Evolutionary conservation across 2,329 filamentous ascomycete genomes (phyloP).

Genomic region (Talaromyces sp.): DNA sequence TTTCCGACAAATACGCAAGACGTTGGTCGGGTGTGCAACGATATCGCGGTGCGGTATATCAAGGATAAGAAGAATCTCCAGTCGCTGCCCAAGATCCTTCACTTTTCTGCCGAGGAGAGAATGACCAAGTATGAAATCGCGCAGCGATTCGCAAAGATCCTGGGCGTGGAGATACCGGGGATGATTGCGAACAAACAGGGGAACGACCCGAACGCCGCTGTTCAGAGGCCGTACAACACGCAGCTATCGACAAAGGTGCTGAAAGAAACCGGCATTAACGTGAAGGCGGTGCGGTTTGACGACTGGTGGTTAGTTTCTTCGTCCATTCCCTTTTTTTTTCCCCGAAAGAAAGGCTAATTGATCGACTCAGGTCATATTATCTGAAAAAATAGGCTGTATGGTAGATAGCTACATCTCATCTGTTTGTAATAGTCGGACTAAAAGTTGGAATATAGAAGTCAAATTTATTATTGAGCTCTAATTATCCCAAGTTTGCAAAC

Average conservation of each 20-base stretch:
- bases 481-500: no score
- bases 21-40: slow-evolving; percentile 71
- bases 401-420: neutral
- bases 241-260: slow-evolving; percentile 75
- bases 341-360: neutral
- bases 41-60: slow-evolving; percentile 68
- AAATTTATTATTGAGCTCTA: neutral
- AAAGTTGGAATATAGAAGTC: neutral
- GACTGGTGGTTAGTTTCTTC: slow-evolving; percentile 65
- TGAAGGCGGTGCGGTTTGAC: slow-evolving; percentile 68
- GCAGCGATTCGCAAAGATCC: slow-evolving; percentile 69
- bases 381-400: neutral
- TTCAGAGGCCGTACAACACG: slow-evolving; percentile 81
- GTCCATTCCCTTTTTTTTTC: neutral
- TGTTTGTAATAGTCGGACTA: neutral
- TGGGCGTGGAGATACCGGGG: slow-evolving; percentile 65
- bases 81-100: slow-evolving; percentile 64
- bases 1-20: slow-evolving; percentile 90
- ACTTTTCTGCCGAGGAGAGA: slow-evolving; percentile 81
- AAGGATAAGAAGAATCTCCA: slow-evolving; percentile 43
- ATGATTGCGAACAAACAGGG: slow-evolving; percentile 65
- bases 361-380: neutral
- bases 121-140: slow-evolving; percentile 92
- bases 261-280: slow-evolving; percentile 68
- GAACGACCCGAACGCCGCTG: slow-evolving; percentile 65